Base-by-base conservation (phyloP, 1,139 yeast genomes). In the Suhomyces taliae region DNA sequence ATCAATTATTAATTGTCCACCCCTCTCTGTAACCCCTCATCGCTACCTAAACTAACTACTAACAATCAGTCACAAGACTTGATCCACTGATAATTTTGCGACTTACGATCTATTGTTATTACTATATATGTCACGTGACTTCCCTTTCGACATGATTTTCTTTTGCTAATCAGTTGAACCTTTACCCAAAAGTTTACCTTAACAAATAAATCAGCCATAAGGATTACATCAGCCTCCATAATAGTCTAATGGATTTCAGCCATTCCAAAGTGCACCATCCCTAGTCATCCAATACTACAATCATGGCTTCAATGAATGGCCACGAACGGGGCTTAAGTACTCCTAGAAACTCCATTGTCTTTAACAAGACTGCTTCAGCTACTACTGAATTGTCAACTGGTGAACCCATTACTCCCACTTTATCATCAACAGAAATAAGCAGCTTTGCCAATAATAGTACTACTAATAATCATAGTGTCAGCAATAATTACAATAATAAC, bases 301-400 rank as follows among this genome's bases (percentile, higher is more conserved):
- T 26, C 34, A 39, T 46, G 46, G 39, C 49, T 6, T 41, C 45
- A n/a, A 31, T 41, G 39, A 40, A 38, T 27, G 41, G 41, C 39
- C 40, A 33, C 40, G 46, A 39, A 19, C 31, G 40, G 19, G 14
- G 32, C 34, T 19, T 39, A 33, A 32, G 27, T 27, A 37, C 47
- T 10, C 48, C 48, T 14, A 37, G 46, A 14, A 44, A 41, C 34
- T 44, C 52, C 19, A 37, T 46, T 15, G 41, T 53, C 19, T 39
- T 49, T 27, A 43, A 39, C 27, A 48, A 44, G 29, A 24, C 54
- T n/a, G 52, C 49, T 24, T 19, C 45, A 2, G 52, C 54, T 31
- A 56, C 61, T 36, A 54, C 57, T n/a, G 55, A 51, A 12, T 38
- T 56, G 14, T 53, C 58, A 37, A 52, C 54, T 3, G 39, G 54